A percentile compares a stretch with the other conserved stretches of the same genome.
Evolutionary conservation across 2,329 filamentous ascomycete genomes (phyloP).

Genomic region (Colletotrichum karsti): DNA sequence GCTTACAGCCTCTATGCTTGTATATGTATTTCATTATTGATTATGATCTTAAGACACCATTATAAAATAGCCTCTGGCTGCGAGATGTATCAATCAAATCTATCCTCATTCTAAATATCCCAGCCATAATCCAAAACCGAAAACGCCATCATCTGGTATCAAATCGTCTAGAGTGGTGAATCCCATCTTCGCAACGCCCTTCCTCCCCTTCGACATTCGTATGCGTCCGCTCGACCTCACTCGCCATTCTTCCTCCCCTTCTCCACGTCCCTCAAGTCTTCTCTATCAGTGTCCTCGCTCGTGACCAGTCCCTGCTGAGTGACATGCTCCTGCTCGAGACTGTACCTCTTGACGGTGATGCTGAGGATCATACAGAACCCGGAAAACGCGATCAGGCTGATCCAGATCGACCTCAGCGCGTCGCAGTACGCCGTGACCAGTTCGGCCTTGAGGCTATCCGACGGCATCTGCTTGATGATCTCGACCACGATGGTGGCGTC

Average conservation of each 20-base stretch:
- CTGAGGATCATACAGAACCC: conserved; percentile 39
- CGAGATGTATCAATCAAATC: too few species aligned
- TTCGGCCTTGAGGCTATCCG: conserved; percentile 16
- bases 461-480: conserved; percentile 61
- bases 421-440: conserved; percentile 44
- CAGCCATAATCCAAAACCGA: neutral
- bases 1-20: too few species aligned
- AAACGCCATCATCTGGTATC: neutral
- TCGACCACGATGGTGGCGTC: conserved; percentile 68
- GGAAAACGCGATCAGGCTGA: conserved; percentile 41
- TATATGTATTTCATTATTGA: too few species aligned
- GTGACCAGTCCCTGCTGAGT: conserved; percentile 35
- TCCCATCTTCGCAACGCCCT: neutral
- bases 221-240: neutral
- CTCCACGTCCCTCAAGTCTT: conserved; percentile 1
- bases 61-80: too few species aligned
- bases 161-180: neutral
- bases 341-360: conserved; percentile 38
- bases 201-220: neutral
- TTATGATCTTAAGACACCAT: too few species aligned
- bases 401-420: conserved; percentile 42
- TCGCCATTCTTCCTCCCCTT: neutral
- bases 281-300: conserved; percentile 15
- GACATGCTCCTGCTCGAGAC: conserved; percentile 41
- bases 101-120: neutral